Evolutionary conservation across 2,329 filamentous ascomycete species (phyloP).

Genomic region (Colletotrichum abscissum): DNA sequence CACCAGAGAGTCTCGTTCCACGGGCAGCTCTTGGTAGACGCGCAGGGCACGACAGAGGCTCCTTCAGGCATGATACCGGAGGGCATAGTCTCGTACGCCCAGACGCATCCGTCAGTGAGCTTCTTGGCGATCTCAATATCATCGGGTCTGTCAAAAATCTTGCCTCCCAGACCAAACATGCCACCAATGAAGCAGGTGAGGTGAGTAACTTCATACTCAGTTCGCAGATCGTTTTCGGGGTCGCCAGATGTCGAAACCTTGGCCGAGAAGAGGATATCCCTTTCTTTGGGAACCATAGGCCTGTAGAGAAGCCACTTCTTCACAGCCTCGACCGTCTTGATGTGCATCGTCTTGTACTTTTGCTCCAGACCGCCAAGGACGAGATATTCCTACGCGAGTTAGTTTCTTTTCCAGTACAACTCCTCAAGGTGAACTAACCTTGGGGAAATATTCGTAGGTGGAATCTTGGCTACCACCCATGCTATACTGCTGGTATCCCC

Average conservation of each 20-base stretch:
- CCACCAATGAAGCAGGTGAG: conserved; percentile 77
- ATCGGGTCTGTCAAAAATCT: conserved; percentile 67
- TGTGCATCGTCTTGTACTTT: conserved; percentile 80
- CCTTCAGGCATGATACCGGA: conserved; percentile 75
- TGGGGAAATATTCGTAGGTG: conserved; percentile 78
- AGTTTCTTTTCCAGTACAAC: conserved; percentile 19
- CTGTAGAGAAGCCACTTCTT: conserved; percentile 81
- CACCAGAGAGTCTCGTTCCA: conserved; percentile 66
- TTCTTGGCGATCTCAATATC: conserved; percentile 73
- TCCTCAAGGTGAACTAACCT: conserved; percentile 41
- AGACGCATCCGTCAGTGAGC: conserved; percentile 76
- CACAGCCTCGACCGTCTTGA: conserved; percentile 73
- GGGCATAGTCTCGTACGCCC: conserved; percentile 72
- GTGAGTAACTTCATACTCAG: conserved; percentile 71
- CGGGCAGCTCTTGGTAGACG: conserved; percentile 56
- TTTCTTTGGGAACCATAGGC: conserved; percentile 75
- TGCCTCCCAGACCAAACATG: conserved; percentile 75
- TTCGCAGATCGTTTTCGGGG: conserved; percentile 50
- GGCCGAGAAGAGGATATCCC: conserved; percentile 80
- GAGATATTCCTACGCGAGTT: conserved; percentile 68
- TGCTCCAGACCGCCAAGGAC: conserved; percentile 79
- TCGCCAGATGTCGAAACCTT: conserved; percentile 63
- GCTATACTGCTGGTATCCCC: conserved; percentile 60
- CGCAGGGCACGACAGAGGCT: conserved; percentile 61
- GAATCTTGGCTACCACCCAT: conserved; percentile 77